Percentiles rank a stretch among this genome's conserved stretches.
These are phyloP conservation scores for Pyrenula massariospora DNA, from an alignment of 495 filamentous ascomycete species.

Conservation along the genomic window DNA sequence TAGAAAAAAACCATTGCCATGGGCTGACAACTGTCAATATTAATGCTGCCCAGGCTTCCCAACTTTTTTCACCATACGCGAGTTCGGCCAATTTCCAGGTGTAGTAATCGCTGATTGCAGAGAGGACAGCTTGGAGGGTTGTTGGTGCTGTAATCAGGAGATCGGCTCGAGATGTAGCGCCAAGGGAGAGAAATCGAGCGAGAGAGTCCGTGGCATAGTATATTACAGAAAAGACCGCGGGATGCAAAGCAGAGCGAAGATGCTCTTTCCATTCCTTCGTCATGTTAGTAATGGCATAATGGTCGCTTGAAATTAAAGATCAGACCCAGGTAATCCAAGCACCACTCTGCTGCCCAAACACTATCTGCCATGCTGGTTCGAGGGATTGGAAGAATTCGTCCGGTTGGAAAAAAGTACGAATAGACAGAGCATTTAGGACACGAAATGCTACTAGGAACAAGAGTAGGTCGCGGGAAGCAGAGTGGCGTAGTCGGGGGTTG, in stretches of 20 bases:
- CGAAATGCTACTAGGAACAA: constrained; percentile 63
- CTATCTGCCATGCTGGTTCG: constrained; percentile 86
- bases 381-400: constrained; percentile 97
- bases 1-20: constrained; percentile 96
- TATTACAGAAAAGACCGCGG: constrained; percentile 64
- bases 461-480: constrained; percentile 29
- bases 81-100: constrained; percentile 73
- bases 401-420: constrained; percentile 97
- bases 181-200: constrained; percentile 35
- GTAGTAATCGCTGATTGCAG: constrained; percentile 73
- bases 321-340: constrained; percentile 94
- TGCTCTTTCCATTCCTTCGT: constrained; percentile 85
- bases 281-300: constrained; percentile 5
- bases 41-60: constrained; percentile 51
- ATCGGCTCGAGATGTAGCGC: constrained; percentile 39
- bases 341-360: constrained; percentile 65
- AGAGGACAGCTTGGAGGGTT: constrained; percentile 61
- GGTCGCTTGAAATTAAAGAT: constrained; percentile 1
- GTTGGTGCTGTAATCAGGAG: constrained; percentile 64
- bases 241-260: constrained; percentile 87
- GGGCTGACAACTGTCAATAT: constrained; percentile 67
- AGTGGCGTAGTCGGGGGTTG: no score
- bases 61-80: constrained; percentile 56
- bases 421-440: constrained; percentile 68
- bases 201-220: constrained; percentile 52